Percentiles rank a stretch among this genome's conserved stretches.
Evolutionary conservation across 73 alveolate species (phyloP).

Genomic region (Loxodes magnus): DNA sequence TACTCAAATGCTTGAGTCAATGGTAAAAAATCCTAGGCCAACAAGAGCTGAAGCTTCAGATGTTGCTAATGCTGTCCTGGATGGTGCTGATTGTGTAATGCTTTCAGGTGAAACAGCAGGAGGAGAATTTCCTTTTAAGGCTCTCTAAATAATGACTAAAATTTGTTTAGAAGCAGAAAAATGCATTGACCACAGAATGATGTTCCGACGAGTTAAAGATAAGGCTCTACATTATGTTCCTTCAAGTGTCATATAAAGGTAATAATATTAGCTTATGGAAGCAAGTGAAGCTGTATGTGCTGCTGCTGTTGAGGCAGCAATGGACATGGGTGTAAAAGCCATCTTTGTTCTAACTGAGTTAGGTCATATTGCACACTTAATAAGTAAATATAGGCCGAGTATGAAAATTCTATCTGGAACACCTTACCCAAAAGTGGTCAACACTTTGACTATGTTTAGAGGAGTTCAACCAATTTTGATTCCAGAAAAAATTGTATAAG

Average conservation of each 20-base stretch:
- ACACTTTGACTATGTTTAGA: slow-evolving; percentile 12
- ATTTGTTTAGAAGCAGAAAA: slow-evolving; percentile 62
- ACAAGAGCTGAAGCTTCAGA: slow-evolving; percentile 99
- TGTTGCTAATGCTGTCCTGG: slow-evolving; percentile 95
- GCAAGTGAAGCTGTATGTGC: slow-evolving; percentile 49
- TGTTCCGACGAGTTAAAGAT: slow-evolving; percentile 14
- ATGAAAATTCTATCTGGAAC: slow-evolving; percentile 31
- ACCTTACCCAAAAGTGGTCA: not conserved
- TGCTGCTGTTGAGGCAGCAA: slow-evolving; percentile 39
- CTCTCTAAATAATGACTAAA: slow-evolving; percentile 67
- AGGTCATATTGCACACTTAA: slow-evolving; percentile 50
- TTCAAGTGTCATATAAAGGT: not conserved
- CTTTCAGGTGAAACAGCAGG: slow-evolving; percentile 96
- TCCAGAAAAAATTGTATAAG: not conserved
- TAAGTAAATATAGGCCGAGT: slow-evolving; percentile 69
- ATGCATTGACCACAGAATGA: slow-evolving; percentile 40
- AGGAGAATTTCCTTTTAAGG: slow-evolving; percentile 73
- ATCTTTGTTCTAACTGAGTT: slow-evolving; percentile 55
- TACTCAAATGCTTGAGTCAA: slow-evolving; percentile 96
- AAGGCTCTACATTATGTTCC: no score
- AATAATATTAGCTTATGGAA: slow-evolving; percentile 12
- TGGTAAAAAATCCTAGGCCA: slow-evolving; percentile 93
- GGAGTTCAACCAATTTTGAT: not conserved
- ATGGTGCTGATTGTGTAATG: slow-evolving; percentile 95
- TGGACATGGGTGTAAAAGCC: slow-evolving; percentile 29